Percentiles rank a stretch among this genome's conserved stretches.
Evolutionary conservation across 148 eudicot species (phyloP).

Genomic region (Bassia scoparia): DNA sequence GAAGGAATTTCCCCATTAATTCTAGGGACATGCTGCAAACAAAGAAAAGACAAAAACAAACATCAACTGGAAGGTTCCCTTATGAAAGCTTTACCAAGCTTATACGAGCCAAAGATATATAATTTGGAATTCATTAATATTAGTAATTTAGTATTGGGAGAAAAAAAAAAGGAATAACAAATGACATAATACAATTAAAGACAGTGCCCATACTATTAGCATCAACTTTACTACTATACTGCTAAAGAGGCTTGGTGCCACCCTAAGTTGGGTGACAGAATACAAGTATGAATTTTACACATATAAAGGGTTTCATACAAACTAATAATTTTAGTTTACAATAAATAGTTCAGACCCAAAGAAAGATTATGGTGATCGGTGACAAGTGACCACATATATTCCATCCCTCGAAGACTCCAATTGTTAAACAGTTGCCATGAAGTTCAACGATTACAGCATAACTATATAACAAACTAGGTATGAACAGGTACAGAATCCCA

Average conservation of each 20-base stretch:
- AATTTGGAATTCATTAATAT: not conserved
- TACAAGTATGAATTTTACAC: no score
- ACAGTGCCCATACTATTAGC: no score
- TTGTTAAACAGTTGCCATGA: not conserved
- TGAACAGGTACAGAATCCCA: not conserved
- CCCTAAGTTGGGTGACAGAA: no score
- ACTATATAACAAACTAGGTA: not conserved
- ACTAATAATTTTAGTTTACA: no score
- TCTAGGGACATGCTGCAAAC: conserved; percentile 83
- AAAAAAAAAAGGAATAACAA: not conserved
- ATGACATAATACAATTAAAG: not conserved
- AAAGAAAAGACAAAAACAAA: conserved; percentile 4
- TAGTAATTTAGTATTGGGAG: no score
- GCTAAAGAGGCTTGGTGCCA: no score
- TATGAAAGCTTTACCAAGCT: conserved; percentile 12
- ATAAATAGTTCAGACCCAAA: no score
- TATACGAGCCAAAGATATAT: not conserved
- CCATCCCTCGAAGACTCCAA: not conserved
- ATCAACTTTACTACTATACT: no score
- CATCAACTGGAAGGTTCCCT: conserved; percentile 20
- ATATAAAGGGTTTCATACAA: no score
- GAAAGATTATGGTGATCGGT: no score
- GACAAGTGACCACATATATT: not conserved
- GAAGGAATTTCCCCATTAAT: conserved; percentile 97
- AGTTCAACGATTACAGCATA: not conserved